Conservation (phyloP, 345 rosid species). For the Eucalyptus marginata region DNA sequence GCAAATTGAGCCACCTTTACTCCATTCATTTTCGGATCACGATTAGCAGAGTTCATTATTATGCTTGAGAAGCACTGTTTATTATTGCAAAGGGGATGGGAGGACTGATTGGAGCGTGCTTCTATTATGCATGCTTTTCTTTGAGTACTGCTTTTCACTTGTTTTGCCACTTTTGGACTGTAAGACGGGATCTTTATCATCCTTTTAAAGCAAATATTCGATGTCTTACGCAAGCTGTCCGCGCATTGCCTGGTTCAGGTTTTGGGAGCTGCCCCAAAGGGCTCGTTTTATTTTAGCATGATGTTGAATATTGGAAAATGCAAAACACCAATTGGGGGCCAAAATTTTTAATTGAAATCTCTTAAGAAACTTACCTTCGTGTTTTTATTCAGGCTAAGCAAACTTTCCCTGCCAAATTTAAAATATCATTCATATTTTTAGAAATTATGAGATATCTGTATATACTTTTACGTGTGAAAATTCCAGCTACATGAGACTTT, state of each 20-base stretch:
- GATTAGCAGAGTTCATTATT: conserved; percentile 23
- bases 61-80: conserved; percentile 89
- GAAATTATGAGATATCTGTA: not conserved
- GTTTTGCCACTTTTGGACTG: conserved; percentile 18
- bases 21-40: conserved; percentile 73
- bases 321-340: not conserved
- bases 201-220: conserved; percentile 65
- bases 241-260: not conserved
- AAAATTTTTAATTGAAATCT: not conserved
- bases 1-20: conserved; percentile 96
- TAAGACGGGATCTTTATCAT: conserved; percentile 85
- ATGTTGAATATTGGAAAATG: not conserved
- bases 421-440: not conserved
- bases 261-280: not conserved
- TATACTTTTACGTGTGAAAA: not conserved
- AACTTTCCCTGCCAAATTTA: not conserved
- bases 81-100: conserved; percentile 79
- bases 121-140: not conserved
- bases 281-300: not conserved
- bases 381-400: not conserved
- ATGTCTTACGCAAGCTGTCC: not conserved
- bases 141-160: not conserved
- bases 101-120: not conserved
- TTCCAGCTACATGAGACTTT: not conserved
- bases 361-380: not conserved